Evolutionary conservation across 1,284 basidiomycete genomes (phyloP).

Genomic region (Volvariella volvacea): DNA sequence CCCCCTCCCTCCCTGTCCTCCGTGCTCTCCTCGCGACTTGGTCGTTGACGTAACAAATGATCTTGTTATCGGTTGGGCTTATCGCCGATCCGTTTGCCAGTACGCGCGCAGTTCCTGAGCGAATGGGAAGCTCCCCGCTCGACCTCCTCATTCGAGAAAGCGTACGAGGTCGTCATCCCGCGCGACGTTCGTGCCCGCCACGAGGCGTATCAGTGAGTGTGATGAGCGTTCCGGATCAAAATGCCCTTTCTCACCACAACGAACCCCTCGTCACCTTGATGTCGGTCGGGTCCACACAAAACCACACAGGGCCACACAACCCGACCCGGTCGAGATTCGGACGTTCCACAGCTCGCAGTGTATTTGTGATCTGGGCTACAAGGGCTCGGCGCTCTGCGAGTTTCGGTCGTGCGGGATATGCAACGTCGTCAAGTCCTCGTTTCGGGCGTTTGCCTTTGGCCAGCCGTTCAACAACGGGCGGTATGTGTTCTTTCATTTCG

Average conservation of each 20-base stretch:
- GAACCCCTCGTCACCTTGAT: neutral
- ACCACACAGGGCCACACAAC: neutral
- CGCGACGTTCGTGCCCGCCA: slow-evolving; percentile 33
- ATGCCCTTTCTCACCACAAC: neutral
- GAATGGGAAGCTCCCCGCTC: slow-evolving; percentile 39
- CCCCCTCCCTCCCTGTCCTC: neutral
- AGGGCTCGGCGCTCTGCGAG: slow-evolving; percentile 39
- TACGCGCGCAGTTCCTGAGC: slow-evolving; percentile 35
- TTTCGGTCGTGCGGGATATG: slow-evolving; percentile 60
- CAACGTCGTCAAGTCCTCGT: slow-evolving; percentile 45
- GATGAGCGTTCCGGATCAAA: slow-evolving; percentile 9
- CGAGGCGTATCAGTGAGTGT: slow-evolving; percentile 39
- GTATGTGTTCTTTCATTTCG: slow-evolving; percentile 22
- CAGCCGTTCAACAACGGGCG: slow-evolving; percentile 41
- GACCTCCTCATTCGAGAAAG: slow-evolving; percentile 39
- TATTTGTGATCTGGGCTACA: slow-evolving; percentile 56
- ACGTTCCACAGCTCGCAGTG: slow-evolving; percentile 58
- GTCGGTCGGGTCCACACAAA: neutral
- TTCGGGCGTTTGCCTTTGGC: slow-evolving; percentile 49
- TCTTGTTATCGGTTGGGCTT: neutral
- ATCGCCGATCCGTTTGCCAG: slow-evolving; percentile 19
- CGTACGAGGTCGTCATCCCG: slow-evolving; percentile 41
- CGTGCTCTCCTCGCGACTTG: neutral
- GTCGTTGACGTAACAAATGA: neutral
- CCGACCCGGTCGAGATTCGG: slow-evolving; percentile 34